Conservation (phyloP, 1,139 yeast species). For the Pichia sp. region DNA sequence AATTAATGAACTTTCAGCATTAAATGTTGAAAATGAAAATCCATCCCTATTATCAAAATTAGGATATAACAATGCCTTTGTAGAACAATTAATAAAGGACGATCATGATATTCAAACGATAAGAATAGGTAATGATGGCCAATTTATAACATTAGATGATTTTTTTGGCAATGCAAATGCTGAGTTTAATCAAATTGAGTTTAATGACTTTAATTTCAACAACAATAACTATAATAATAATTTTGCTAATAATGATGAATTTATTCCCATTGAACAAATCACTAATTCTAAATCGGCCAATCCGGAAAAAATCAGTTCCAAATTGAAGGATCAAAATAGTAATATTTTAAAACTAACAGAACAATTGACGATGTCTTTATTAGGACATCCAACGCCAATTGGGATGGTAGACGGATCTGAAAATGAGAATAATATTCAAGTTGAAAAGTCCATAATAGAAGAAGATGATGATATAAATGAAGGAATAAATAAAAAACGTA, state of each 20-base stretch:
- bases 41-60: slow-evolving; percentile 13
- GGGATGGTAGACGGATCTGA: neutral
- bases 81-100: slow-evolving; percentile 29
- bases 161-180: slow-evolving; percentile 16
- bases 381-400: slow-evolving; percentile 19
- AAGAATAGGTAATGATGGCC: slow-evolving; percentile 24
- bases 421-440: slow-evolving; percentile 4
- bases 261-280: neutral
- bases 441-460: slow-evolving; percentile 11
- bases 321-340: neutral
- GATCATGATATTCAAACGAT: slow-evolving; percentile 29
- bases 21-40: neutral
- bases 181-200: slow-evolving; percentile 9
- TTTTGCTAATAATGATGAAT: neutral
- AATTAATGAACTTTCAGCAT: slow-evolving; percentile 25
- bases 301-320: neutral
- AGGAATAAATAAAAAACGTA: slow-evolving; percentile 1
- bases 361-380: slow-evolving; percentile 15
- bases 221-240: neutral
- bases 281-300: neutral
- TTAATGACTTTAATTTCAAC: neutral
- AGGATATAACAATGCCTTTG: slow-evolving; percentile 25
- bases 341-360: slow-evolving; percentile 15
- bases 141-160: slow-evolving; percentile 27
- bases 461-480: slow-evolving; percentile 12